Conservation (phyloP, 1,139 yeast genomes). For the Pichia sp. region DNA sequence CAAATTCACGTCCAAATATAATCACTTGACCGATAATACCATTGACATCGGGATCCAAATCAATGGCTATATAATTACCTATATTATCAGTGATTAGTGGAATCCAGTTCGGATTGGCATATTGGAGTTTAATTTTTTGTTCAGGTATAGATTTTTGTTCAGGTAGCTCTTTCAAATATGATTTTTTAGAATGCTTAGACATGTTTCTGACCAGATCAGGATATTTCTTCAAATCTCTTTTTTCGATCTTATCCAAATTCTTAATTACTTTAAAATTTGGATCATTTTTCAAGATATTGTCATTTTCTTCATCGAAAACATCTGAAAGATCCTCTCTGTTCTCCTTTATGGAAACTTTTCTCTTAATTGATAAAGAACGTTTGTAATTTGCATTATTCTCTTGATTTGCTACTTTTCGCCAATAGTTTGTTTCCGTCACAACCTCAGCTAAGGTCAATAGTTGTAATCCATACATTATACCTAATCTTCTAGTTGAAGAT, state of each 20-base stretch:
- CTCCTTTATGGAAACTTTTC: background rate
- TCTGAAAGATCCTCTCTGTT: background rate
- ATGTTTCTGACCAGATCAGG: constrained; percentile 14
- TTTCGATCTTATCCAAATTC: constrained; percentile 4
- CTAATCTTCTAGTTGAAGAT: constrained; percentile 44
- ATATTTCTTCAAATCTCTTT: constrained; percentile 11
- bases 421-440: constrained; percentile 52
- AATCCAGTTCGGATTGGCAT: constrained; percentile 86
- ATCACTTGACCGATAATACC: constrained; percentile 70
- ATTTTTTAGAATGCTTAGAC: constrained; percentile 11
- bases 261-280: constrained; percentile 13
- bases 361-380: background rate
- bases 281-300: constrained; percentile 3
- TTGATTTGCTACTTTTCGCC: constrained; percentile 56
- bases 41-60: constrained; percentile 70
- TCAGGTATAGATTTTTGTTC: constrained; percentile 71
- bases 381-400: constrained; percentile 5
- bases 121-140: constrained; percentile 56
- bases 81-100: constrained; percentile 82
- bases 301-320: background rate
- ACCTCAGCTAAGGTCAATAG: constrained; percentile 60
- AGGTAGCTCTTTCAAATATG: constrained; percentile 31
- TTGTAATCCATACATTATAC: constrained; percentile 55
- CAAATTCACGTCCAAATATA: constrained; percentile 52
- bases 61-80: constrained; percentile 87